A percentile compares a stretch with the other conserved stretches of the same genome.
Evolutionary conservation across 768 basidiomycete genomes (phyloP).

Genomic region (Phlebiopsis flavidoalba): DNA sequence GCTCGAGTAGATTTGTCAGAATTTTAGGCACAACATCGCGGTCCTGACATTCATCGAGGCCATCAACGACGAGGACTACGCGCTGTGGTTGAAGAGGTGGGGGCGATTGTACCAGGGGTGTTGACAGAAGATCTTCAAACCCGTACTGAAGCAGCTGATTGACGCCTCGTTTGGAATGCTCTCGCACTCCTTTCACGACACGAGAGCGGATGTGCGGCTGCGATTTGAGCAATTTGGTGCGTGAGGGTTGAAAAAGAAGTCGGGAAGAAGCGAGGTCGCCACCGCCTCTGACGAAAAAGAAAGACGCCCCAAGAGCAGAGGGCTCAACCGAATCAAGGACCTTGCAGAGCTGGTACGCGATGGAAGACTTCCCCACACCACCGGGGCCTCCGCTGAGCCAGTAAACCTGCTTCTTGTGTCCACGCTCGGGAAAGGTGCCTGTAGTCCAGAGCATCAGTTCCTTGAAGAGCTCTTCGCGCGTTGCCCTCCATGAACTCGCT

Average conservation of each 20-base stretch:
- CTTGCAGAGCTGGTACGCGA: neutral
- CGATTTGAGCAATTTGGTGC: no score
- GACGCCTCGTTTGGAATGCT: no score
- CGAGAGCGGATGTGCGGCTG: no score
- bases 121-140: no score
- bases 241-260: neutral
- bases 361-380: constrained; percentile 1
- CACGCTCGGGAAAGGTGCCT: no score
- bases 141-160: no score
- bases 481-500: neutral
- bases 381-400: neutral
- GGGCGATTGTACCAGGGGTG: no score
- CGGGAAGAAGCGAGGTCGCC: neutral
- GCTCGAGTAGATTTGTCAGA: neutral
- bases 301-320: neutral
- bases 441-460: neutral
- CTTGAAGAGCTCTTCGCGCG: neutral
- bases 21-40: neutral
- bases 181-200: no score
- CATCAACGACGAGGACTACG: neutral
- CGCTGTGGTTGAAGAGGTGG: neutral
- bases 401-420: neutral
- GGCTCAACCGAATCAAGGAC: no score
- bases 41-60: neutral
- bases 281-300: neutral